Percentiles rank a stretch among this genome's conserved stretches.
phyloP scores from a whole-genome alignment of 768 basidiomycete genomes.

The Pleurotus tuoliensis region DNA sequence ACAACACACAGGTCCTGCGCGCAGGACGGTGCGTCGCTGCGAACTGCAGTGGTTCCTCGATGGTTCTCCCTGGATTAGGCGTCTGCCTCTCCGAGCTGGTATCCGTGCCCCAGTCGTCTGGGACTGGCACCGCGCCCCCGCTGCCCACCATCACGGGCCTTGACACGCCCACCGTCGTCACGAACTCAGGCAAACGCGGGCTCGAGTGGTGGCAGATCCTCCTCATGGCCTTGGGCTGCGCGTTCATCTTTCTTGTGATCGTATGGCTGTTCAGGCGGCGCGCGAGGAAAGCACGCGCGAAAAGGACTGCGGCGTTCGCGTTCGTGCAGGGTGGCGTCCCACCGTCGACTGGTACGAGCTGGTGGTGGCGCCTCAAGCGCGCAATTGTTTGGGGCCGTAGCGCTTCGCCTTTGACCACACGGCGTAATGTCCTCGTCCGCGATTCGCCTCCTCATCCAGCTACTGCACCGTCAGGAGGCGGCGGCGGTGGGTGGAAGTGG shows the following conservation, averaged over 20 bases:
- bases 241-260: constrained; percentile 67
- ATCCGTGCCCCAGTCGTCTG: constrained; percentile 39
- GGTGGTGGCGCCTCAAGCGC: constrained; percentile 52
- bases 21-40: constrained; percentile 43
- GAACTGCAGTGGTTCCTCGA: constrained; percentile 34
- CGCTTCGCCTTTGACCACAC: constrained; percentile 35
- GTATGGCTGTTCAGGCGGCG: constrained; percentile 66
- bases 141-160: constrained; percentile 57
- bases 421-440: constrained; percentile 43
- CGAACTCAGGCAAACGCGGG: constrained; percentile 19
- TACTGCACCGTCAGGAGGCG: constrained; percentile 18
- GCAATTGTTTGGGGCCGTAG: constrained; percentile 12
- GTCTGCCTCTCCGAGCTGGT: constrained; percentile 78
- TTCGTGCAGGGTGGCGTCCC: constrained; percentile 44
- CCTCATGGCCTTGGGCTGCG: constrained; percentile 75
- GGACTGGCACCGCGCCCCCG: constrained; percentile 40
- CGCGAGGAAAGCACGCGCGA: constrained; percentile 63
- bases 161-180: constrained; percentile 38
- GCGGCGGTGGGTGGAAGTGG: constrained; percentile 44
- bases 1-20: constrained; percentile 43
- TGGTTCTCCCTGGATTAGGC: constrained; percentile 44
- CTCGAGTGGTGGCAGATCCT: constrained; percentile 82
- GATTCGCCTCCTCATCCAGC: constrained; percentile 2
- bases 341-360: constrained; percentile 24
- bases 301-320: constrained; percentile 58